These are phyloP conservation scores for Pichia sp. DNA, from an alignment of 1,139 yeast species.

Conservation along the genomic window DNA sequence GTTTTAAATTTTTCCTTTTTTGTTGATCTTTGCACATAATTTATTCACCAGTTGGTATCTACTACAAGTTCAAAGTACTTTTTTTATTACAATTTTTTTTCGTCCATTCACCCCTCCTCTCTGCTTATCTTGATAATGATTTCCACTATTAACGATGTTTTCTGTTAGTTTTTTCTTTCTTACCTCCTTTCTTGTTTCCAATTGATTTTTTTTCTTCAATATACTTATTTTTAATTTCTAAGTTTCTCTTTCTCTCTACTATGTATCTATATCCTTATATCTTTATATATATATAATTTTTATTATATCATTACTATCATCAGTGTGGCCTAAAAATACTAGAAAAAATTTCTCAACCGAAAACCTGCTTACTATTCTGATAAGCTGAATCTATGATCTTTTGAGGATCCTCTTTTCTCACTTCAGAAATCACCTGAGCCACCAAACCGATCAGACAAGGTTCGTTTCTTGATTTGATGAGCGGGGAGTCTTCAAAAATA, in stretches of 20 bases:
- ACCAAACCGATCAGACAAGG: slow-evolving; percentile 82
- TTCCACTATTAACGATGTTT: slow-evolving; percentile 4
- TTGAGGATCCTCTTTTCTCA: slow-evolving; percentile 47
- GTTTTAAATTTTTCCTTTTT: not conserved
- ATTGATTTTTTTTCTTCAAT: not conserved
- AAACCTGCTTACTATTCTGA: slow-evolving; percentile 57
- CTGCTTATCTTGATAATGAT: slow-evolving; percentile 8
- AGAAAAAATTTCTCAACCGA: slow-evolving; percentile 29
- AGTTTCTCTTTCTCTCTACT: slow-evolving; percentile 3
- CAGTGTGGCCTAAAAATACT: not conserved
- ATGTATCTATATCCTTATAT: slow-evolving; percentile 3
- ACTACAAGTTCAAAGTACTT: not conserved
- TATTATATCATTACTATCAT: not conserved
- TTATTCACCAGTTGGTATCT: slow-evolving; percentile 2
- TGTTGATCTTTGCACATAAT: slow-evolving; percentile 3
- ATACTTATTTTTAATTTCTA: not conserved
- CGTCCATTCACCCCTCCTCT: not conserved
- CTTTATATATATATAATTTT: slow-evolving; percentile 2
- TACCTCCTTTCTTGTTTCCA: not conserved
- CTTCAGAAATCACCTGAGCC: slow-evolving; percentile 67
- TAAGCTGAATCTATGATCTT: slow-evolving; percentile 59
- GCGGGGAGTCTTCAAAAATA: slow-evolving; percentile 41
- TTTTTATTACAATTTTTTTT: not conserved
- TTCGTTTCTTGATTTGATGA: slow-evolving; percentile 84
- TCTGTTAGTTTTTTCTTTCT: not conserved